These are phyloP conservation scores for Diplodia sapinea DNA, from an alignment of 2,329 filamentous ascomycete species.

Conservation along the genomic window DNA sequence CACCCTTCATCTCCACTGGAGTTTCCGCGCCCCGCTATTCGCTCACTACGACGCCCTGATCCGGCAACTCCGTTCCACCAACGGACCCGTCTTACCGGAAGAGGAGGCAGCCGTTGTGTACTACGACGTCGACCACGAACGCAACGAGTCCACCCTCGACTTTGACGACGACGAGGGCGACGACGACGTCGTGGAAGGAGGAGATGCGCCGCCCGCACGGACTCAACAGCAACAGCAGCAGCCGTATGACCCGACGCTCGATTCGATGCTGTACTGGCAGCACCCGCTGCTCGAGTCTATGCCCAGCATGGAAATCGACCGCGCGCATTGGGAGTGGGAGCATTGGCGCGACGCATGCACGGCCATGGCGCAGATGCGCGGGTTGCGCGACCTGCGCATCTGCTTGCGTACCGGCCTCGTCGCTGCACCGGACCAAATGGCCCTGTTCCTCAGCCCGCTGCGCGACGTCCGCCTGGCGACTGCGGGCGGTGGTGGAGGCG, in stretches of 20 bases:
- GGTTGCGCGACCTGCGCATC: slow-evolving; percentile 13
- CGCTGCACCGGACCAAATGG: slow-evolving; percentile 7
- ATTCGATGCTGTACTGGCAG: slow-evolving; percentile 25
- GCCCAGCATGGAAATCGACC: slow-evolving; percentile 18
- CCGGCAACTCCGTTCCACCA: neutral
- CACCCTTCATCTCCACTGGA: slow-evolving; percentile 29
- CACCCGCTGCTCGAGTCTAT: slow-evolving; percentile 18
- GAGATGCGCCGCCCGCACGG: neutral
- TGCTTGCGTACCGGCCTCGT: slow-evolving; percentile 16
- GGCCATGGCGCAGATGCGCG: slow-evolving; percentile 7
- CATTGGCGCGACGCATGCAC: slow-evolving; percentile 16
- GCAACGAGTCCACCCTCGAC: neutral
- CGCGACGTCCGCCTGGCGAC: neutral
- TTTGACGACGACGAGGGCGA: neutral
- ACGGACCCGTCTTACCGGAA: neutral
- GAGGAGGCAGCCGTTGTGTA: neutral
- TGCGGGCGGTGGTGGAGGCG: neutral
- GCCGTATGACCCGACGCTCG: slow-evolving; percentile 3
- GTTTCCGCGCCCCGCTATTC: slow-evolving; percentile 25
- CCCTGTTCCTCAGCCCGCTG: slow-evolving; percentile 13
- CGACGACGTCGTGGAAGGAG: neutral
- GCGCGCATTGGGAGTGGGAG: slow-evolving; percentile 21
- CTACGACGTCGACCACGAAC: neutral
- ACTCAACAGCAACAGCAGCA: neutral
- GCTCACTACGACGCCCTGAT: slow-evolving; percentile 18